Evolutionary conservation across 2,329 filamentous ascomycete species (phyloP).

Genomic region (Alternaria novae-zelandiae): DNA sequence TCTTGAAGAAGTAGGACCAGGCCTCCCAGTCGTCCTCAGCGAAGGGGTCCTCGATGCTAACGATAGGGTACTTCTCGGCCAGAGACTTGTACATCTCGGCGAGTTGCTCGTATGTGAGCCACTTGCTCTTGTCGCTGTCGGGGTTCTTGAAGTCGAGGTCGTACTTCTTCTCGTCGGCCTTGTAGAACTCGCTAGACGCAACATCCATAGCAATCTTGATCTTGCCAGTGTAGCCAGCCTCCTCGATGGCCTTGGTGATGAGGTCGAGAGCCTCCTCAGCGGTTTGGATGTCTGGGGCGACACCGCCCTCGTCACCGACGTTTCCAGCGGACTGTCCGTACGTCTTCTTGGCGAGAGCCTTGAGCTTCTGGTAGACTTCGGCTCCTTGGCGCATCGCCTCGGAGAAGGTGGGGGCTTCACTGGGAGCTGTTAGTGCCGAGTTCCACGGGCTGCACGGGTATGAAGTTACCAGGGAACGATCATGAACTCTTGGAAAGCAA

Average conservation of each 20-base stretch:
- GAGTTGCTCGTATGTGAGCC: slow-evolving; percentile 98
- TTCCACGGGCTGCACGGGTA: not conserved
- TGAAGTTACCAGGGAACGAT: slow-evolving; percentile 56
- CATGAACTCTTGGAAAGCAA: slow-evolving; percentile 67
- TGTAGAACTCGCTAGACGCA: slow-evolving; percentile 99
- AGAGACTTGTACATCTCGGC: slow-evolving; percentile 89
- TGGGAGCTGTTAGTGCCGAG: slow-evolving; percentile 45
- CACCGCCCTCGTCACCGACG: slow-evolving; percentile 99
- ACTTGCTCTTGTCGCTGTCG: slow-evolving; percentile 92
- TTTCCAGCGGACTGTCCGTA: slow-evolving; percentile 99
- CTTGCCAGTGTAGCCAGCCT: slow-evolving; percentile 93
- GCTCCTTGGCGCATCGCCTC: slow-evolving; percentile 96
- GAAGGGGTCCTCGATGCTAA: slow-evolving; percentile 98
- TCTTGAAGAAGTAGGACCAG: slow-evolving; percentile 99
- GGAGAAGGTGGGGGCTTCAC: slow-evolving; percentile 84
- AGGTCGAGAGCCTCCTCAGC: slow-evolving; percentile 95
- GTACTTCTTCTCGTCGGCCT: slow-evolving; percentile 95
- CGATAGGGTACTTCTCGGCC: slow-evolving; percentile 94
- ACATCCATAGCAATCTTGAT: slow-evolving; percentile 99
- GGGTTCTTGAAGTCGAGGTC: slow-evolving; percentile 99
- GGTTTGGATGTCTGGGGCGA: slow-evolving; percentile 97
- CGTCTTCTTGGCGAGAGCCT: slow-evolving; percentile 97
- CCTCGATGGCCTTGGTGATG: slow-evolving; percentile 91
- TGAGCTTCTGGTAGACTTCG: slow-evolving; percentile 98
- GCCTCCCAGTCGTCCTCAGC: slow-evolving; percentile 99